Evolutionary conservation across 148 eudicot genomes (phyloP).

Genomic region (Chenopodium album): DNA sequence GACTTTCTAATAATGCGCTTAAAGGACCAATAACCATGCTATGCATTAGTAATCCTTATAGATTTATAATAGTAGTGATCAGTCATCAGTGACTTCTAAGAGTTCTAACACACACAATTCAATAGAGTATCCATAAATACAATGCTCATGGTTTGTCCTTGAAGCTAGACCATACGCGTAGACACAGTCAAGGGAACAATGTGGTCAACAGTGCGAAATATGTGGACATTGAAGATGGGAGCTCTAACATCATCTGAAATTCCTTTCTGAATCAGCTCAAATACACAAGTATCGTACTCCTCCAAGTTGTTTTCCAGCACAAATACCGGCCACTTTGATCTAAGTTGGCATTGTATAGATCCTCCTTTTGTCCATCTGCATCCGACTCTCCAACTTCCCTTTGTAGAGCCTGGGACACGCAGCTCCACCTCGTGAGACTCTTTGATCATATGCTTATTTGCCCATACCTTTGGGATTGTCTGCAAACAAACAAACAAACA

Average conservation of each 20-base stretch:
- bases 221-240: background rate
- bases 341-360: background rate
- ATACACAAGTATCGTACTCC: conserved; percentile 10
- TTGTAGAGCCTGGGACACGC: background rate
- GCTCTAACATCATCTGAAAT: too few relatives aligned
- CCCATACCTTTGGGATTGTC: conserved; percentile 21
- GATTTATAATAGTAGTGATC: too few relatives aligned
- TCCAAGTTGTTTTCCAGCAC: conserved; percentile 16
- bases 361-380: background rate
- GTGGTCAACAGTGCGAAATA: conserved; percentile 7
- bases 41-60: too few relatives aligned
- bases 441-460: conserved; percentile 2
- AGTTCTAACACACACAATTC: too few relatives aligned
- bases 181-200: conserved; percentile 3
- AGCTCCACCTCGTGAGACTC: conserved; percentile 6
- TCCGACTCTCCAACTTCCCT: background rate
- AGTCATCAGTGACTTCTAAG: too few relatives aligned
- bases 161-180: background rate
- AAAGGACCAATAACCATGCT: too few relatives aligned
- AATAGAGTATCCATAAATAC: too few relatives aligned
- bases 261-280: background rate
- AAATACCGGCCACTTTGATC: conserved; percentile 4
- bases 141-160: background rate
- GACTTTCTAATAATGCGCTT: too few relatives aligned
- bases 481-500: background rate